phyloP scores from a whole-genome alignment of 1,284 basidiomycete genomes.

The Xerocomus nothofagi region DNA sequence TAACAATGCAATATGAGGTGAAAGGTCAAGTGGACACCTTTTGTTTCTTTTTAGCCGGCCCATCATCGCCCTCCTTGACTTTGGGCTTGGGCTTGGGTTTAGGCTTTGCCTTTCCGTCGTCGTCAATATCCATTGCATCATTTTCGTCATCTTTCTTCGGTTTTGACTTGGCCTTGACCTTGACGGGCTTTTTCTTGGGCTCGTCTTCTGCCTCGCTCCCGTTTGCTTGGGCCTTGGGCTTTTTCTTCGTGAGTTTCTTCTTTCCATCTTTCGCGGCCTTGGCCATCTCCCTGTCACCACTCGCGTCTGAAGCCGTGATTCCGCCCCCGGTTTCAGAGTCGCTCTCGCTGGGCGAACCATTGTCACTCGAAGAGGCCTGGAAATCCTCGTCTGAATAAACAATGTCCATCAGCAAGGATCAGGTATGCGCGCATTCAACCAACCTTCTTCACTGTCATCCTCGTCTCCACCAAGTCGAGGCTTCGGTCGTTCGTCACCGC shows the following conservation, averaged over 20 bases:
- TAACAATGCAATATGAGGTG: not conserved
- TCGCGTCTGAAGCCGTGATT: constrained; percentile 78
- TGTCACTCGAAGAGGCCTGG: constrained; percentile 78
- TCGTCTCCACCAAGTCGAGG: constrained; percentile 57
- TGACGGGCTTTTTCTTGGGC: constrained; percentile 44
- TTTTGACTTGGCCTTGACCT: constrained; percentile 48
- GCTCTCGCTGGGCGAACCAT: constrained; percentile 77
- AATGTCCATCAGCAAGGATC: constrained; percentile 11
- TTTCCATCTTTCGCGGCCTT: constrained; percentile 46
- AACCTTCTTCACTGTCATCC: constrained; percentile 83
- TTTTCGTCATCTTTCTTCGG: constrained; percentile 34
- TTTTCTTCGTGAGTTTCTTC: constrained; percentile 41
- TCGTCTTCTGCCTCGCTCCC: constrained; percentile 41
- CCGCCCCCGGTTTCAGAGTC: constrained; percentile 63
- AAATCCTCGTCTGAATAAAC: constrained; percentile 76
- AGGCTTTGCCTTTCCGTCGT: constrained; percentile 39
- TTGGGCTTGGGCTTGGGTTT: constrained; percentile 48
- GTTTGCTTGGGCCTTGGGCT: constrained; percentile 38
- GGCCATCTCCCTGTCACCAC: constrained; percentile 65
- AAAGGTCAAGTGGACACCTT: constrained; percentile 44
- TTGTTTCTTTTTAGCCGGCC: constrained; percentile 70
- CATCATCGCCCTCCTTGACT: constrained; percentile 45
- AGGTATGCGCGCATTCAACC: constrained; percentile 29
- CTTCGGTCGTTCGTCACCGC: constrained; percentile 64
- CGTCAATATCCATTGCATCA: constrained; percentile 45